Conservation (phyloP, 1,284 basidiomycete genomes). For the Naganishia cerealis region DNA sequence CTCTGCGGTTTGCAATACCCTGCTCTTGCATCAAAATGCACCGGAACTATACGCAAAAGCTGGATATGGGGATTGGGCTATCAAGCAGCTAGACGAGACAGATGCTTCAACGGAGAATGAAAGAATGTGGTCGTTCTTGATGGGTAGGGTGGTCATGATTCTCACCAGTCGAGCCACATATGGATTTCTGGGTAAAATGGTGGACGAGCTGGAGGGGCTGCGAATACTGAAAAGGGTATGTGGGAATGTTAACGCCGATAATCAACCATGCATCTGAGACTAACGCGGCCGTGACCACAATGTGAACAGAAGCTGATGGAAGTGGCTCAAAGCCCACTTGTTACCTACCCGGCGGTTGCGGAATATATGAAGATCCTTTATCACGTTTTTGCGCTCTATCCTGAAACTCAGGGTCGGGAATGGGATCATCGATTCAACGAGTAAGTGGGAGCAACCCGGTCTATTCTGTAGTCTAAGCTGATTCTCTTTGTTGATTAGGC, state of each 20-base stretch:
- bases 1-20: constrained; percentile 7
- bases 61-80: constrained; percentile 42
- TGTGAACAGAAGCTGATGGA: neutral
- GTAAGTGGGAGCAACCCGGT: constrained; percentile 37
- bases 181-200: constrained; percentile 41
- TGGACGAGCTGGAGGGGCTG: constrained; percentile 44
- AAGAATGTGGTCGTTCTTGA: constrained; percentile 39
- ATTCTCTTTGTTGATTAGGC: constrained; percentile 7
- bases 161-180: constrained; percentile 43
- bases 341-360: constrained; percentile 41
- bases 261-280: neutral
- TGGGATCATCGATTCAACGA: constrained; percentile 44
- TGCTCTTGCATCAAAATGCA: constrained; percentile 42
- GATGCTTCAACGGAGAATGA: neutral
- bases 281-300: neutral
- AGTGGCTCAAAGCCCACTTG: constrained; percentile 36
- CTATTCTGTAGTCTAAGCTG: neutral
- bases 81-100: constrained; percentile 26
- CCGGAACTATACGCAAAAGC: constrained; percentile 44
- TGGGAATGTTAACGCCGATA: neutral
- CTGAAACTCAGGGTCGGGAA: constrained; percentile 36
- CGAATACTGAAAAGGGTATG: constrained; percentile 45
- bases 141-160: constrained; percentile 49
- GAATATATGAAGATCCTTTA: constrained; percentile 51
- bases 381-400: constrained; percentile 48